Evolutionary conservation across 2,329 filamentous ascomycete genomes (phyloP), one percentile per base, ranked within the genome.

Genomic region (Venturiaceae sp.): DNA sequence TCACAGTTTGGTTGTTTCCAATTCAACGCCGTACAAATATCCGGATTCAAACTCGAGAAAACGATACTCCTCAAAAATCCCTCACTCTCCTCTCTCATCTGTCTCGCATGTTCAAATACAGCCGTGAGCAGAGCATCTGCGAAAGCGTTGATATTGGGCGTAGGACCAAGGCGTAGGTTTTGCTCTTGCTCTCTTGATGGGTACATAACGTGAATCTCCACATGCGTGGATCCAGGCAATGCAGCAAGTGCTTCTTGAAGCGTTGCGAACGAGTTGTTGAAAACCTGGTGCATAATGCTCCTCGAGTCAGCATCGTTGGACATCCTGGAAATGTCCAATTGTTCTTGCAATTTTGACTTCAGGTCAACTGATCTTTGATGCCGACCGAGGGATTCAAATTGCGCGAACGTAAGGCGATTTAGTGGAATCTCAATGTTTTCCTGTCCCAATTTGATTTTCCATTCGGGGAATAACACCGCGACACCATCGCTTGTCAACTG

Each of bases 1-100:
- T 74, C 70, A 86, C 84, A 99, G 69, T 97, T 99, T 2, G 94
- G 94, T 72, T 99, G 94, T 72, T 99, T 99, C 94, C 94, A 99
- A 73, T 99, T 99, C 66, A 99, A 75, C 5, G 92, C 92, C 16
- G 90, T 95, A 74, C 94, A 99, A 21, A 97, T 83, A 63, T 86
- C 87, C 13, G 89, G 80, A 69, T 95, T 96, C 72, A 92, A 96
- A 23, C 90, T 95, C 66, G 90, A 95, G 71, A 99, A 96, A 11
- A 96, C 90, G 56, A 99, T 86, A 13, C 90, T 95, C 41, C 92
- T 81, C 64, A 94, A 85, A 16, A 85, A 83, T 58, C 90, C 85
- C 8, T 89, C 69, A 1, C 83, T 44, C n/a, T 84, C 62, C 60
- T 85, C 80, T 60, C 85, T 79, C 71, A 90, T 62, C 66, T 82